Base-by-base conservation (phyloP, 768 basidiomycete species). In the Suillus sp. region DNA sequence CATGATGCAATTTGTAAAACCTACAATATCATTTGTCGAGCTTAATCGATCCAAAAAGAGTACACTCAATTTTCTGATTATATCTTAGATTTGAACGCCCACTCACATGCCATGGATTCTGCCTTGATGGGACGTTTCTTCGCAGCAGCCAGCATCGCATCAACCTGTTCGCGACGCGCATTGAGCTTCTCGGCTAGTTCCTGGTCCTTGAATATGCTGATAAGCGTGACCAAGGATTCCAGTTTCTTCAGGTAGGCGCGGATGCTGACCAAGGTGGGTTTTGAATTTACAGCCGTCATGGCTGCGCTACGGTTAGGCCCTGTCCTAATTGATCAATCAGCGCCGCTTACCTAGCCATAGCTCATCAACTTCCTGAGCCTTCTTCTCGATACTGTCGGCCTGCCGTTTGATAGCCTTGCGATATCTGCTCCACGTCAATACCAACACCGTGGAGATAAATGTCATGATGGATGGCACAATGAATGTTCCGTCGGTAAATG, bases 61-160 rank as follows among this genome's bases (percentile, higher is more conserved):
- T 56, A 16, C 14, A 22, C 16, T 22, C 70, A 84, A 87, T 87
- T 88, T 76, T 88, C 86, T 2, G 86, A 86, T 70, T 86, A 87
- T 66, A 87, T 82, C 2, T 86, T 88, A 50, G 84, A 78, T 68
- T 88, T 87, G 75, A 88, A 82, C 2, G 20, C 13, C 1, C 3
- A 16, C 47, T 48, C 47, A 48, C 47, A 27, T 48, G 25, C 20
- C 4, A 16, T 48, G 2, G 14, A 48, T 48, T 48, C 25, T 8
- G 25, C 25, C 47, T 25, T 22, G 22, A 45, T 16, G 16, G 25
- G 25, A 16, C 8, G 3, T 48, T 18, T 48, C 47, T 16, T 16
- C 3, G 14, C 1, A 27, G 25, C 47, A 3, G 14, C 14, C 25
- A 48, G 47, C 8, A 48, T 48, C 14, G 25, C 47, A 4, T 48